Conservation (phyloP, 768 basidiomycete genomes). For the Galerina sulciceps region DNA sequence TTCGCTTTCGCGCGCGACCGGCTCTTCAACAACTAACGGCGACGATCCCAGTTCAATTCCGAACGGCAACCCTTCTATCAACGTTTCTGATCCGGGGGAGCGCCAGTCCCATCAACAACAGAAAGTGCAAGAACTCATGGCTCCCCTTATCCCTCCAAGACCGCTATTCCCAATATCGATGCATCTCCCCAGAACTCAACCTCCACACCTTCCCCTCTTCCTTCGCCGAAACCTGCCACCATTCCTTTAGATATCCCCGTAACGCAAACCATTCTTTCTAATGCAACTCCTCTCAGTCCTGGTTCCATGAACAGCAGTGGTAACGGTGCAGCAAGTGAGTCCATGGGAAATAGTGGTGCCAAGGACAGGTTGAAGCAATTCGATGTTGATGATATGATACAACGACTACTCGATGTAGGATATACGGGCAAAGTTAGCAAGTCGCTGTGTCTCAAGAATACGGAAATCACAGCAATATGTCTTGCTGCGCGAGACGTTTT, state of each 20-base stretch:
- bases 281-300: constrained; percentile 57
- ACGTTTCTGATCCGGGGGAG: constrained; percentile 45
- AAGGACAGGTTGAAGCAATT: constrained; percentile 72
- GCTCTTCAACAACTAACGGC: constrained; percentile 35
- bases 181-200: constrained; percentile 41
- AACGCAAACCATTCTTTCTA: constrained; percentile 86
- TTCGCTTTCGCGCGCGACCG: constrained; percentile 50
- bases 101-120: constrained; percentile 28
- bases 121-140: constrained; percentile 31
- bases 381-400: constrained; percentile 98
- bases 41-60: constrained; percentile 42
- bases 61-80: constrained; percentile 51
- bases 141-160: constrained; percentile 41
- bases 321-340: constrained; percentile 42
- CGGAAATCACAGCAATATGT: constrained; percentile 93
- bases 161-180: constrained; percentile 29
- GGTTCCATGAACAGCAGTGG: constrained; percentile 49
- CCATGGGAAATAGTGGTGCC: constrained; percentile 44
- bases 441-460: constrained; percentile 92
- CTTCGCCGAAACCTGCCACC: constrained; percentile 45
- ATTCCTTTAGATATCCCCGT: constrained; percentile 77
- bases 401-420: constrained; percentile 92
- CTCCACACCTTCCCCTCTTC: constrained; percentile 41
- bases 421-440: constrained; percentile 99
- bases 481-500: constrained; percentile 96